Evolutionary conservation across 2,329 filamentous ascomycete genomes (phyloP).

Genomic region (Fusarium hostae): DNA sequence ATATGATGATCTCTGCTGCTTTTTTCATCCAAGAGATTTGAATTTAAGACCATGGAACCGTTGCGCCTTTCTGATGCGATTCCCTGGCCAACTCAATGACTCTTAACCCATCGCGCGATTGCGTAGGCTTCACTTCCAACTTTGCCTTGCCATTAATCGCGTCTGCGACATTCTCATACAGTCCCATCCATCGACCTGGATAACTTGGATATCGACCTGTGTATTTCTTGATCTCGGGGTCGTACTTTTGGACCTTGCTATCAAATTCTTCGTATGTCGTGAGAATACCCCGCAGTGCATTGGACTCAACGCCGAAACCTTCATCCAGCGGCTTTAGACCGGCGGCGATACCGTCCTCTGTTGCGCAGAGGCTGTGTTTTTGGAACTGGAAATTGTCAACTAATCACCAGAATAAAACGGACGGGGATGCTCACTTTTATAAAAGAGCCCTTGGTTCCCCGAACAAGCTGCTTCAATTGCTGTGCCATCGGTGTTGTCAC

Average conservation of each 20-base stretch:
- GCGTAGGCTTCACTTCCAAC: constrained; percentile 52
- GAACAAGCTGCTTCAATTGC: constrained; percentile 32
- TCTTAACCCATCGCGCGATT: constrained; percentile 53
- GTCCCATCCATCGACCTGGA: constrained; percentile 52
- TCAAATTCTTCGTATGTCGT: constrained; percentile 53
- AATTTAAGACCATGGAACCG: constrained; percentile 49
- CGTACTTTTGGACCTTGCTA: constrained; percentile 44
- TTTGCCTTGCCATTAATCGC: constrained; percentile 53
- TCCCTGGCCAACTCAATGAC: constrained; percentile 53
- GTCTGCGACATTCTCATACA: constrained; percentile 54
- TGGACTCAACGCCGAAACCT: constrained; percentile 29
- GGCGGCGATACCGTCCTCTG: constrained; percentile 36
- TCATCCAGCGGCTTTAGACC: constrained; percentile 26
- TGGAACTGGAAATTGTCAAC: constrained; percentile 62
- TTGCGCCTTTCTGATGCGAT: constrained; percentile 48
- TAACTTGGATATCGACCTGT: constrained; percentile 53
- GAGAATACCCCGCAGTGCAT: constrained; percentile 43
- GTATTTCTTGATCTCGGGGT: constrained; percentile 48
- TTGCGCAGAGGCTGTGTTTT: constrained; percentile 49
- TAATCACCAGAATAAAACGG: fast-evolving
- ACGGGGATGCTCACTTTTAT: constrained; percentile 13
- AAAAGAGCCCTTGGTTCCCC: constrained; percentile 38
- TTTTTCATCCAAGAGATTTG: too few species aligned
- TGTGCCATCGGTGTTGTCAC: constrained; percentile 29
- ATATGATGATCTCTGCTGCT: too few species aligned